Base-by-base conservation (phyloP, 1,284 basidiomycete genomes). In the Cryptococcus jaspeensis region DNA sequence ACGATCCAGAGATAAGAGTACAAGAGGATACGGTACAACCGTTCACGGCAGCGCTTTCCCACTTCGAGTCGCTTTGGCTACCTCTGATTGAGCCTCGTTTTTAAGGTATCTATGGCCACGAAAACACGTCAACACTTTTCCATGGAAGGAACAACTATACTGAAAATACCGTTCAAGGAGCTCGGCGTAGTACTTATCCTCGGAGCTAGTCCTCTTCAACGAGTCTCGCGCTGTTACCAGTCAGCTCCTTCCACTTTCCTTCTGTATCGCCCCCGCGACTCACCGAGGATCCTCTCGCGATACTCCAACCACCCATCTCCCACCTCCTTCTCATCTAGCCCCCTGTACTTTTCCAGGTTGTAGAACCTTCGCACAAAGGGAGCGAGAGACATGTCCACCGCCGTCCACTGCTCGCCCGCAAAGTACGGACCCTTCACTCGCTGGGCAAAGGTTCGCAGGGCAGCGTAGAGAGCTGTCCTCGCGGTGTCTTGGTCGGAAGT, bases 341-440 rank as follows among this genome's bases (percentile, higher is more conserved):
- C 59, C 23, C 64, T 49, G n/a, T 39, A 56, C 50, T 61, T 44
- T n/a, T 61, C 64, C 32, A 65, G 43, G 23, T 50, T 59, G 39
- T 63, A 61, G 38, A 65, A 63, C n/a, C 64, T 50, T 47, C 55
- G 51, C 1, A 63, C 59, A 37, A 65, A 65, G 3, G 64, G 64
- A 15, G 64, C 61, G 7, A 65, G 41, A 8, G 50, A 44, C 46
- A 58, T 51, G 41, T 65, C 64, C 3, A 65, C 64, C 15, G 56
- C 59, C 9, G 61, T 65, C 37, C 51, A 65, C 41, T 61, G 59
- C 20, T 65, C 57, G 1, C 64, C 64, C 11, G 57, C 54, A 44
- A 65, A 65, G 44, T 61, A 65, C 8, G 64, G 64, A 1, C 59
- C 55, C 23, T 61, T 63, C 16, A 57, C 41, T 5, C 64, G 39